Evolutionary conservation across 495 filamentous ascomycete species (phyloP).

Genomic region (Penicillium argentinense): DNA sequence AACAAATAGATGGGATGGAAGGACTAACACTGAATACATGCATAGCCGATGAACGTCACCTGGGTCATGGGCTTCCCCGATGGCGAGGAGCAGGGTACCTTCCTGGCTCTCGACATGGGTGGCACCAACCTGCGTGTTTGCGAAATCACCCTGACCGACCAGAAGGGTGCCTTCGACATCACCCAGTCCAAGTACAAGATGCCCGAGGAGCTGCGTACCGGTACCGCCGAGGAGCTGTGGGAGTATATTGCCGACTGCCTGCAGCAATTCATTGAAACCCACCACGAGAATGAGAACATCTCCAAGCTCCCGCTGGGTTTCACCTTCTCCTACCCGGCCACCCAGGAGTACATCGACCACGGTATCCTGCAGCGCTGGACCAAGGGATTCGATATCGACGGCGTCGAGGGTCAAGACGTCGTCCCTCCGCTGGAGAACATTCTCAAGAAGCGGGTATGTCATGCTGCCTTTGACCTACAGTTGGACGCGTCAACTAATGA

Average conservation of each 20-base stretch:
- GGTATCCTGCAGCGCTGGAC: conserved; percentile 97
- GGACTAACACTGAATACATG: too few species aligned
- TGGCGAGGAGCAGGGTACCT: conserved; percentile 87
- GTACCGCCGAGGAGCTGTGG: conserved; percentile 90
- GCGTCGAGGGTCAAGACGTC: conserved; percentile 92
- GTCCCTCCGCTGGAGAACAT: conserved; percentile 90
- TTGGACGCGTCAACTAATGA: background rate
- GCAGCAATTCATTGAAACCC: conserved; percentile 91
- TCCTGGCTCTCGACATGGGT: conserved; percentile 94
- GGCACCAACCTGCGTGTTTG: conserved; percentile 98
- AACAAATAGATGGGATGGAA: too few species aligned
- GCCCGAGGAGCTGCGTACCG: conserved; percentile 92
- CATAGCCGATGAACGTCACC: conserved; percentile 96
- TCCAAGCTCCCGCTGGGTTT: conserved; percentile 80
- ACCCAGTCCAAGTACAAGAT: conserved; percentile 98
- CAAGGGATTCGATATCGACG: conserved; percentile 97
- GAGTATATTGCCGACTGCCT: conserved; percentile 97
- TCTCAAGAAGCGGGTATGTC: conserved; percentile 68
- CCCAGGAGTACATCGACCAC: conserved; percentile 94
- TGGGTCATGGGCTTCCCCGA: conserved; percentile 96
- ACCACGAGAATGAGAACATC: conserved; percentile 70
- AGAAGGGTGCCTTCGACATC: conserved; percentile 96
- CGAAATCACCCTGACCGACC: conserved; percentile 86
- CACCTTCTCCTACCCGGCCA: conserved; percentile 97
- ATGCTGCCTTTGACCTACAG: background rate